Evolutionary conservation across 2,329 filamentous ascomycete species (phyloP).

Genomic region (Aspergillus unguis): DNA sequence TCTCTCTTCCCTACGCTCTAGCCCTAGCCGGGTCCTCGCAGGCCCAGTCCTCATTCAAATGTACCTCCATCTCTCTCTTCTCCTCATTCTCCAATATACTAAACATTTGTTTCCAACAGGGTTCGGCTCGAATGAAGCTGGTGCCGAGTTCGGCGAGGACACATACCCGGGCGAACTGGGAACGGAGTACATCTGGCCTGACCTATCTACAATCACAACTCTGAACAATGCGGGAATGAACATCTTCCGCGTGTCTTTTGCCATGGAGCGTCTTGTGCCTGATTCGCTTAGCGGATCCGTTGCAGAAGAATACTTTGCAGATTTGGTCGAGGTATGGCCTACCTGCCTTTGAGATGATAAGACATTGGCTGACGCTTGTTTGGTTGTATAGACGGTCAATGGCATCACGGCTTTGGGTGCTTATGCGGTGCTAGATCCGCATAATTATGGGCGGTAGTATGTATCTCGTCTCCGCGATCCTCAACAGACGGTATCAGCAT

Average conservation of each 20-base stretch:
- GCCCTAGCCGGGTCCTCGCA: neutral
- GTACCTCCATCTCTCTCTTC: neutral
- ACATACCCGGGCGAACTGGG: conserved; percentile 49
- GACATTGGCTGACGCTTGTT: conserved; percentile 15
- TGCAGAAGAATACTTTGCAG: conserved; percentile 43
- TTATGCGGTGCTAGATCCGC: conserved; percentile 57
- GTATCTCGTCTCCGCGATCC: conserved; percentile 1
- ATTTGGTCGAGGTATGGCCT: conserved; percentile 24
- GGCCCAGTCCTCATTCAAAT: neutral
- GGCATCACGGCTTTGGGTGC: conserved; percentile 46
- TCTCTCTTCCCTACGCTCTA: neutral
- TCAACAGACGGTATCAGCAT: no score
- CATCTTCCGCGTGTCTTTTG: conserved; percentile 55
- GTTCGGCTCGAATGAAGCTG: conserved; percentile 55
- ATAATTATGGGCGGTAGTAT: conserved; percentile 55
- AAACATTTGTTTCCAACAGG: conserved; percentile 15
- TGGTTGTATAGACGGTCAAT: conserved; percentile 27
- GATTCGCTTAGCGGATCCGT: conserved; percentile 42
- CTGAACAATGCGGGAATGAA: conserved; percentile 55
- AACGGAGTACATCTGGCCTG: conserved; percentile 63
- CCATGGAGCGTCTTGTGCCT: conserved; percentile 55
- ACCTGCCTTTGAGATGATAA: neutral
- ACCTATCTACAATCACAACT: conserved; percentile 50
- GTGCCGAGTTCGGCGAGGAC: conserved; percentile 62
- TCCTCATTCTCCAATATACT: neutral